Base-by-base conservation (phyloP, 2,329 filamentous ascomycete genomes). In the Arthrobotrys sinensis region DNA sequence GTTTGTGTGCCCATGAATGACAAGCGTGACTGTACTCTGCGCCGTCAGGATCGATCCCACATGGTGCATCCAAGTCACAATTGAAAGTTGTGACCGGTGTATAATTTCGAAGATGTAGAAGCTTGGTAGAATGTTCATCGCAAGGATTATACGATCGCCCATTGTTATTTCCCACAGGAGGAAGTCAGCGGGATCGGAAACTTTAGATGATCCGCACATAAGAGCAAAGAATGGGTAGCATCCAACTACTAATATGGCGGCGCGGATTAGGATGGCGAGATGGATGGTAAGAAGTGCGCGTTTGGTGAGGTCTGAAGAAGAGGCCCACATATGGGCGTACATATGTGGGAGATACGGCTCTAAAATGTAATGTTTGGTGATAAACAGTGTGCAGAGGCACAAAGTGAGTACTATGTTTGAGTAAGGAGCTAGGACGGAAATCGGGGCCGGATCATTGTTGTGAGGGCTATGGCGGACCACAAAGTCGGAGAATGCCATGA, bases 71-170 rank as follows among this genome's bases (percentile, higher is more conserved):
- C 55, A 60, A 28, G 55, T 60, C 8, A 16, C 55, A 28, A 60
- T 43, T 4, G 55, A 60, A 43, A 60, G 55, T 10, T 19, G 19
- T 11, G 55, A 60, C 4, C 55, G 55, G 19, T 60, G 34, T 43
- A 60, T 43, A 14, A 60, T 60, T 28, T 60, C 55, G 28, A 60
- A 60, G 24, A 60, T 8, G 28, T 60, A 60, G 4, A 43, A 60
- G 7, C 55, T 60, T 3, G 55, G 55, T 28, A 60, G 43, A 32
- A 43, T 28, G 12, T 24, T 43, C 34, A 60, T 40, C 16, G 19
- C 5, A 28, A 60, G 12, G 11, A 43, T 11, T n/a, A 60, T 14
- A 6, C 55, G 43, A 60, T 60, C 55, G 0, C 55, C 55, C 34
- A 40, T 60, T n/a, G 34, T 60, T 16, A 43, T 1, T 11, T 19